A percentile compares a stretch with the other conserved stretches of the same genome.
Evolutionary conservation across 139 green algal species (phyloP).

Genomic region (Closterium sp.): DNA sequence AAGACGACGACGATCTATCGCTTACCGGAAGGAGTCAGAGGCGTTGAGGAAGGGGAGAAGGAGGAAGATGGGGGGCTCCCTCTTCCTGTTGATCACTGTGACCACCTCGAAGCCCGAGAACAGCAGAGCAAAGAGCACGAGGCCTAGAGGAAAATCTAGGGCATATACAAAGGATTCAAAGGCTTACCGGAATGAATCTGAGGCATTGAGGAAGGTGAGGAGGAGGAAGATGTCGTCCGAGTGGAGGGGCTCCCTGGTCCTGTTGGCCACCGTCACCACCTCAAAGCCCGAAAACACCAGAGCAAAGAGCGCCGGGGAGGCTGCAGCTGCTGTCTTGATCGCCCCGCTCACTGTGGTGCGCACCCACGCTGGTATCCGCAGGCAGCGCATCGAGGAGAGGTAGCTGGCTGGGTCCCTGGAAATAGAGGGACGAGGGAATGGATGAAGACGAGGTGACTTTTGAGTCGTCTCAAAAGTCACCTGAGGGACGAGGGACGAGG

Average conservation of each 20-base stretch:
- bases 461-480: too few species aligned
- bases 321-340: neutral
- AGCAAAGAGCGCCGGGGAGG: neutral
- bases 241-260: slow-evolving; percentile 53
- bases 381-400: neutral
- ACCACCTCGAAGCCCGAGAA: neutral
- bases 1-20: neutral
- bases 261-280: slow-evolving; percentile 13
- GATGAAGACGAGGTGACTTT: neutral
- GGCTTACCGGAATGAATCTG: slow-evolving; percentile 55
- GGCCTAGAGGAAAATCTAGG: too few species aligned
- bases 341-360: neutral
- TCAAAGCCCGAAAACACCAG: slow-evolving; percentile 9
- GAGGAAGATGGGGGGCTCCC: slow-evolving; percentile 66
- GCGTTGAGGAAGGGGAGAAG: slow-evolving; percentile 73
- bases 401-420: neutral
- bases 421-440: neutral
- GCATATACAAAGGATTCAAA: neutral
- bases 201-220: slow-evolving; percentile 72
- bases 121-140: neutral
- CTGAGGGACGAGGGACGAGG: too few species aligned
- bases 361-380: neutral
- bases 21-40: slow-evolving; percentile 60
- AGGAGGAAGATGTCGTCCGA: slow-evolving; percentile 76
- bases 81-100: slow-evolving; percentile 16